phyloP scores from a whole-genome alignment of 345 rosid genomes.

The Nephelium lappaceum region DNA sequence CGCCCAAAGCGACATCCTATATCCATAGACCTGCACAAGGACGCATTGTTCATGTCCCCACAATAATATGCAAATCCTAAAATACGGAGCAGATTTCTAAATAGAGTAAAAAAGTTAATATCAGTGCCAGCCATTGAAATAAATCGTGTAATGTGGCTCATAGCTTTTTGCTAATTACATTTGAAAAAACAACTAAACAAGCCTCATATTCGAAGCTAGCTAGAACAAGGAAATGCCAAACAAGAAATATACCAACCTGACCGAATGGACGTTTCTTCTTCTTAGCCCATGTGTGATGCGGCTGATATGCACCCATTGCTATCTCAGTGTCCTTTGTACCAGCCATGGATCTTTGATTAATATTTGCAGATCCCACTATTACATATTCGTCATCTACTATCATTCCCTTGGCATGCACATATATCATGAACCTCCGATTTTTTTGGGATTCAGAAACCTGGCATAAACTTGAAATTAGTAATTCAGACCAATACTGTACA shows the following conservation, averaged over 20 bases:
- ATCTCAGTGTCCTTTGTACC: conserved; percentile 92
- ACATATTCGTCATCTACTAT: conserved; percentile 88
- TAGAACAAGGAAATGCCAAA: neutral
- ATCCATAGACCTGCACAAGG: conserved; percentile 70
- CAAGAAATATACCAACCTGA: conserved; percentile 57
- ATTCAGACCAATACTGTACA: neutral
- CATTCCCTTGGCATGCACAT: conserved; percentile 96
- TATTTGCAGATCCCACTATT: conserved; percentile 89
- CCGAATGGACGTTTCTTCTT: conserved; percentile 70
- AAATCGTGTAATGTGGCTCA: neutral
- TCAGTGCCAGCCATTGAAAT: neutral
- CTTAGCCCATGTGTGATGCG: conserved; percentile 63
- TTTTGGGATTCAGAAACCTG: conserved; percentile 57
- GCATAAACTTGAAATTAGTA: neutral
- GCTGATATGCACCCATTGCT: conserved; percentile 98
- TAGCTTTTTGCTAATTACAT: neutral
- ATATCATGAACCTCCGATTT: conserved; percentile 77
- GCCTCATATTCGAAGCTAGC: neutral
- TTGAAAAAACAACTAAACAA: neutral
- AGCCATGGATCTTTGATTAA: conserved; percentile 98
- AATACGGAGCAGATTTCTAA: neutral
- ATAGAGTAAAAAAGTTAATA: neutral
- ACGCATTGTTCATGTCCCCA: neutral
- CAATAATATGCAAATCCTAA: neutral
- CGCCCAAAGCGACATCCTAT: conserved; percentile 91